Evolutionary conservation across 2,329 filamentous ascomycete genomes (phyloP).

Genomic region (Pseudogymnoascus sp.): DNA sequence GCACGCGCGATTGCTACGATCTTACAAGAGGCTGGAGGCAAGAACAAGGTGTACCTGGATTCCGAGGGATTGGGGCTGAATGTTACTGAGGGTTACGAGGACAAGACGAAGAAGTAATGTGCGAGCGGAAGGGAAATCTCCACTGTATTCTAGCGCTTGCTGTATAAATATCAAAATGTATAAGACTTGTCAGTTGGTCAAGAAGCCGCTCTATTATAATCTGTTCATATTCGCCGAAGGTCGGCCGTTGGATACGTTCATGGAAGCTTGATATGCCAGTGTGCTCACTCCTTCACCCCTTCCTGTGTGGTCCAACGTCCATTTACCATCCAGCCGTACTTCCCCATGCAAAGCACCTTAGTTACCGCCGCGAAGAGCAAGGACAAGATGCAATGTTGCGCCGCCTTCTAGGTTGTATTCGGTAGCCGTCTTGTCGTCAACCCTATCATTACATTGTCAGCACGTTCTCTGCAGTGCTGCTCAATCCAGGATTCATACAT

Average conservation of each 20-base stretch:
- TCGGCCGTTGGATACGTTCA: not conserved
- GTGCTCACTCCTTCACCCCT: not conserved
- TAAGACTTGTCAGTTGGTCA: slow-evolving; percentile 8
- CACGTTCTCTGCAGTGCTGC: not conserved
- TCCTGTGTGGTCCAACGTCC: not conserved
- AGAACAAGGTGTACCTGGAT: slow-evolving; percentile 92
- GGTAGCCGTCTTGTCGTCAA: slow-evolving; percentile 84
- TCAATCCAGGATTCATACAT: slow-evolving; percentile 55
- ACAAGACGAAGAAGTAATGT: slow-evolving; percentile 41
- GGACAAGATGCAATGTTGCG: slow-evolving; percentile 87
- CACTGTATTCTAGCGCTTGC: slow-evolving; percentile 36
- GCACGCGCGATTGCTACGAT: slow-evolving; percentile 81
- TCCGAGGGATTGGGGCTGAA: slow-evolving; percentile 86
- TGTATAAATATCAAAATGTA: slow-evolving; percentile 11
- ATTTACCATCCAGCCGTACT: not conserved
- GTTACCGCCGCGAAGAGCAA: slow-evolving; percentile 77
- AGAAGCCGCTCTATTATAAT: slow-evolving; percentile 8
- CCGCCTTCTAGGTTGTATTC: slow-evolving; percentile 90
- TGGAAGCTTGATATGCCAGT: not conserved
- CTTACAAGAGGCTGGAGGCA: slow-evolving; percentile 74
- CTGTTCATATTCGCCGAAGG: slow-evolving; percentile 1
- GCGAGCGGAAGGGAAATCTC: slow-evolving; percentile 34
- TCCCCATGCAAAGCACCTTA: not conserved
- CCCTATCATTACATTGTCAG: slow-evolving; percentile 45
- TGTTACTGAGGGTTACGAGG: slow-evolving; percentile 51